These are phyloP conservation scores for Coprinellus micaceus DNA, from an alignment of 768 basidiomycete species.

Conservation along the genomic window DNA sequence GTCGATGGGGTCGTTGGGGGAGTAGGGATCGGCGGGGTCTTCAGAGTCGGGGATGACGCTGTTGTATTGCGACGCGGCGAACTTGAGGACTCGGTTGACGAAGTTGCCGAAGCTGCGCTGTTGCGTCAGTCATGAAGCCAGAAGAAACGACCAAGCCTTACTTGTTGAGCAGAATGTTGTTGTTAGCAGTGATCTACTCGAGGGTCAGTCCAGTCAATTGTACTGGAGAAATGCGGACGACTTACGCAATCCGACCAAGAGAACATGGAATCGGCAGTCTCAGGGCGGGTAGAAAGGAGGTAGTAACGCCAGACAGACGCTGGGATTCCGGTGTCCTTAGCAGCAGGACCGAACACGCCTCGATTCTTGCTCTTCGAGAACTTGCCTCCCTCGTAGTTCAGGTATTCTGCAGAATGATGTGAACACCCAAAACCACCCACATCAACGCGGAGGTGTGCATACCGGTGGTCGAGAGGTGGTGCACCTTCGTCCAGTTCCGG, in stretches of 20 bases:
- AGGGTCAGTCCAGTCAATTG: slow-evolving; percentile 7
- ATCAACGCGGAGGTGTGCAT: slow-evolving; percentile 1
- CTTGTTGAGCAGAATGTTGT: slow-evolving; percentile 93
- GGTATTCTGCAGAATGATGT: slow-evolving; percentile 60
- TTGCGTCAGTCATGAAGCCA: neutral
- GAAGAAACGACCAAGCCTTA: slow-evolving; percentile 28
- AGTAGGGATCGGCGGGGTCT: slow-evolving; percentile 66
- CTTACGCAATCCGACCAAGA: slow-evolving; percentile 93
- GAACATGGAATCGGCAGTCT: slow-evolving; percentile 93
- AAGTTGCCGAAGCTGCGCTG: slow-evolving; percentile 87
- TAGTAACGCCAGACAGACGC: slow-evolving; percentile 97
- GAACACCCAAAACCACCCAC: neutral
- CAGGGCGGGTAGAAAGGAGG: slow-evolving; percentile 86
- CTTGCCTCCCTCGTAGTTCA: slow-evolving; percentile 98
- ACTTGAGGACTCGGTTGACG: slow-evolving; percentile 92
- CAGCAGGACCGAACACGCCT: slow-evolving; percentile 94
- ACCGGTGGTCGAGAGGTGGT: slow-evolving; percentile 96
- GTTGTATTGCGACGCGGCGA: slow-evolving; percentile 81
- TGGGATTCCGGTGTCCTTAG: slow-evolving; percentile 90
- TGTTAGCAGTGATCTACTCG: slow-evolving; percentile 80
- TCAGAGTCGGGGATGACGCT: slow-evolving; percentile 76
- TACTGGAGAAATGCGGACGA: slow-evolving; percentile 1
- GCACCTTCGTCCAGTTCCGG: slow-evolving; percentile 87
- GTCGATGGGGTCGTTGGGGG: slow-evolving; percentile 63
- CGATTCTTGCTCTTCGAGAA: slow-evolving; percentile 97